Conservation (phyloP, 1,284 basidiomycete genomes). For the Rhodotorula glutinis region DNA sequence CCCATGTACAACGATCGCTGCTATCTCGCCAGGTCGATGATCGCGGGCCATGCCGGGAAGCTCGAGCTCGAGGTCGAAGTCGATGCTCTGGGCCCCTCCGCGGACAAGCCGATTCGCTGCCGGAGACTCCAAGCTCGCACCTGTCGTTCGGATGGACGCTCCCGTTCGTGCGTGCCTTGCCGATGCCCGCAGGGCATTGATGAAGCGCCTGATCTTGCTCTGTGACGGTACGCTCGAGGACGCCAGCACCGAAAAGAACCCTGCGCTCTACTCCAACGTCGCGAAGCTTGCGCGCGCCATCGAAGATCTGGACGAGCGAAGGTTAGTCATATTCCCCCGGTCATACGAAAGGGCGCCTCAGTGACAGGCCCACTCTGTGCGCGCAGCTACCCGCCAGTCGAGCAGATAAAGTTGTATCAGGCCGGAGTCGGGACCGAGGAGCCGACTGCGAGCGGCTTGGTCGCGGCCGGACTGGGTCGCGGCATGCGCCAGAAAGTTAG, state of each 20-base stretch:
- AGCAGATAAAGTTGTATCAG: slow-evolving; percentile 25
- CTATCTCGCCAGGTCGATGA: too few species aligned
- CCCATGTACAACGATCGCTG: too few species aligned
- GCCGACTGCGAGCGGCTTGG: neutral
- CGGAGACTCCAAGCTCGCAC: too few species aligned
- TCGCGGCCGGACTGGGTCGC: slow-evolving; percentile 22
- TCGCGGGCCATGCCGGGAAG: too few species aligned
- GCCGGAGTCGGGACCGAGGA: slow-evolving; percentile 23
- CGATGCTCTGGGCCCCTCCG: too few species aligned
- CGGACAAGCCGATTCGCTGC: neutral
- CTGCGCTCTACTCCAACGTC: slow-evolving; percentile 15
- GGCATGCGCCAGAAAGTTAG: slow-evolving; percentile 36
- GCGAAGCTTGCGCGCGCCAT: slow-evolving; percentile 7
- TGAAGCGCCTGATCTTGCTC: slow-evolving; percentile 26
- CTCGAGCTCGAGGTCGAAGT: too few species aligned
- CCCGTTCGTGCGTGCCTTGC: too few species aligned
- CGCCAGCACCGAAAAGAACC: slow-evolving; percentile 7
- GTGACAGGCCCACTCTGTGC: too few species aligned
- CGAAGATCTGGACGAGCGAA: neutral
- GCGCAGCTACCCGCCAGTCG: neutral
- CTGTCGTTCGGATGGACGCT: too few species aligned
- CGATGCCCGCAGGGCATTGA: too few species aligned
- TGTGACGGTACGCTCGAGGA: slow-evolving; percentile 27
- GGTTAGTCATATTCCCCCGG: too few species aligned
- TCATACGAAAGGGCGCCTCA: too few species aligned